Base-by-base conservation (phyloP, 108 stramenopile species). In the Cyclostephanos invisitatus region DNA sequence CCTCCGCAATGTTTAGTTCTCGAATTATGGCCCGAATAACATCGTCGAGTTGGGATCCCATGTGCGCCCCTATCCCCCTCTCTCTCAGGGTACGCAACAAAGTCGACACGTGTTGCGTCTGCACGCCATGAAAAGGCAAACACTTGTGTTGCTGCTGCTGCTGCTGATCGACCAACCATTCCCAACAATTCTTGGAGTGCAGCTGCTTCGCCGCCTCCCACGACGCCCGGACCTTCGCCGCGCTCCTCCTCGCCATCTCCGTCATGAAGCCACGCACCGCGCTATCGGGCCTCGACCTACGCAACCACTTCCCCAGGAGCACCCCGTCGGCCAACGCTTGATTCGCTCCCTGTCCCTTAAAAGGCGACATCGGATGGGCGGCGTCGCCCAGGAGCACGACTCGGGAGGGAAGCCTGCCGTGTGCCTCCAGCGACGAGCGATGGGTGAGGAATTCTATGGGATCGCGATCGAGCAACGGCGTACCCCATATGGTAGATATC, bases 271-370 rank as follows among this genome's bases (percentile, higher is more conserved):
- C 77, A 24, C 85, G 74, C 20, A 89, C 67, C 7, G 91, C 89
- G 0, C 88, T 79, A 22, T 90, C 86, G 2, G 86, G 35, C 44
- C 77, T 81, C 0, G 89, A 71, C 51, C 67, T 74, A 14, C 62
- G 57, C 62, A 92, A 68, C 86, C 89, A 92, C 24, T 68, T 50
- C 6, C 86, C 86, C 69, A 95, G 71, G 15, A 92, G 62, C 11
- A 88, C 89, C 3, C 94, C 97, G 68, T 97, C 97, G 15, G 82
- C 60, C 53, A 97, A 73, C 0, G 95, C 93, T 74, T 96, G 94
- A 74, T 97, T 96, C 40, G 95, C 95, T 14, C 97, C 97, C 61
- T 93, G 92, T 56, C 97, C 97, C 67, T 97, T 97, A 87, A 97
- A 97, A 0, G 90, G 90, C 10, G 85, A 84, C 95, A 97, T 95